Conservation (phyloP, 345 rosid species). For the Angophora floribunda region DNA sequence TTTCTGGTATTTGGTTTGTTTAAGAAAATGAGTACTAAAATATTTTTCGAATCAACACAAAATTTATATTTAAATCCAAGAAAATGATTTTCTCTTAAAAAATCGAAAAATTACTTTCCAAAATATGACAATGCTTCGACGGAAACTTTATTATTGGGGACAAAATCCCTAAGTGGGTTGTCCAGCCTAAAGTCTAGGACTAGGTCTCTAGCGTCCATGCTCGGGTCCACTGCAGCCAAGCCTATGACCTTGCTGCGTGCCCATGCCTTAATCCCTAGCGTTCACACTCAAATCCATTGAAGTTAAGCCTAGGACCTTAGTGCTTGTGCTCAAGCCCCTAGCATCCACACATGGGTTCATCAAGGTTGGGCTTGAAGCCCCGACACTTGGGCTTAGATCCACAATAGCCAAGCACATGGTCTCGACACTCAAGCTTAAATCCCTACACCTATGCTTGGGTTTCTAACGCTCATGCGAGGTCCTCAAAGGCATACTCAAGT, state of each 20-base stretch:
- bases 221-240: background rate
- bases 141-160: rapidly evolving
- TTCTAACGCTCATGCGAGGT: background rate
- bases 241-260: background rate
- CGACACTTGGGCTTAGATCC: no score
- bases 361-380: no score
- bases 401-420: no score
- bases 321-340: background rate
- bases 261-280: background rate
- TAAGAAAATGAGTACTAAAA: no score
- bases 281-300: rapidly evolving
- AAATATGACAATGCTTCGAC: rapidly evolving
- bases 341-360: no score
- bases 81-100: background rate
- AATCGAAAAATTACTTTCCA: background rate
- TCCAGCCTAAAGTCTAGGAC: background rate
- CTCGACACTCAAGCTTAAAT: no score
- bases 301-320: background rate
- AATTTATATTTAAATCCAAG: no score
- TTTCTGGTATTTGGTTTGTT: no score
- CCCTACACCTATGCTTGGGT: no score
- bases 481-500: no score
- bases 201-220: background rate
- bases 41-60: no score
- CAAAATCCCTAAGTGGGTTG: background rate